A percentile compares a stretch with the other conserved stretches of the same genome.
Conservation (phyloP, 768 basidiomycete species). For the Candolleomyces aberdarensis region DNA sequence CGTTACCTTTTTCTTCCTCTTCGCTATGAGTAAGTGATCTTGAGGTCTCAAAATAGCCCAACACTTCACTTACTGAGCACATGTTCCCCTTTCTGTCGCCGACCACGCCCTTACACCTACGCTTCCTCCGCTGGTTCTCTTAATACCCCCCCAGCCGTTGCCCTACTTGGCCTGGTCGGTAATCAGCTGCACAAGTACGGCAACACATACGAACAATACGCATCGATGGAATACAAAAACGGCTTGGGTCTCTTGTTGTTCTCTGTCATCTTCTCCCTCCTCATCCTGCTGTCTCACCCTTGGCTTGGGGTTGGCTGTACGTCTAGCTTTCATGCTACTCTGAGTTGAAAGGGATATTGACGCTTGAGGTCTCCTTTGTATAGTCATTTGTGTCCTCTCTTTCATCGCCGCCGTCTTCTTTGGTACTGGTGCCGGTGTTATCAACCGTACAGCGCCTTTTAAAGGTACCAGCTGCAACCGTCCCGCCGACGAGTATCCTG, state of each 20-base stretch:
- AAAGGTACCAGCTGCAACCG: constrained; percentile 19
- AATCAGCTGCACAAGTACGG: constrained; percentile 29
- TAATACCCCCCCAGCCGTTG: constrained; percentile 14
- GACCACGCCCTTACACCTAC: not conserved
- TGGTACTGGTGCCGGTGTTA: constrained; percentile 28
- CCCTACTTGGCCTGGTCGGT: constrained; percentile 28
- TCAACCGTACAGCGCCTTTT: constrained; percentile 24
- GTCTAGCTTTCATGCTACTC: constrained; percentile 8
- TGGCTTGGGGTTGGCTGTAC: constrained; percentile 21
- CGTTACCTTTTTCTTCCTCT: constrained; percentile 22
- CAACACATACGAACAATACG: constrained; percentile 21
- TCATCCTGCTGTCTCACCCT: constrained; percentile 23
- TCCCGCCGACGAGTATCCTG: constrained; percentile 16
- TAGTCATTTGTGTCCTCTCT: constrained; percentile 24
- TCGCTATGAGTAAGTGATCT: constrained; percentile 22
- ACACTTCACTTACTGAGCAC: not conserved
- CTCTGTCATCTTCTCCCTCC: constrained; percentile 20
- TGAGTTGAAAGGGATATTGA: not conserved
- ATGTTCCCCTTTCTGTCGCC: not conserved
- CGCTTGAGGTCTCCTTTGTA: not conserved
- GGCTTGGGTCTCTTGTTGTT: constrained; percentile 26
- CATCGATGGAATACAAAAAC: constrained; percentile 27
- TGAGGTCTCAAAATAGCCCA: not conserved
- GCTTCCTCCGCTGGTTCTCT: not conserved
- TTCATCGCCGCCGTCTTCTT: constrained; percentile 31